Evolutionary conservation across 1,139 yeast species (phyloP), one percentile per base, ranked within the genome.

Genomic region (Petasospora rhodanensis): DNA sequence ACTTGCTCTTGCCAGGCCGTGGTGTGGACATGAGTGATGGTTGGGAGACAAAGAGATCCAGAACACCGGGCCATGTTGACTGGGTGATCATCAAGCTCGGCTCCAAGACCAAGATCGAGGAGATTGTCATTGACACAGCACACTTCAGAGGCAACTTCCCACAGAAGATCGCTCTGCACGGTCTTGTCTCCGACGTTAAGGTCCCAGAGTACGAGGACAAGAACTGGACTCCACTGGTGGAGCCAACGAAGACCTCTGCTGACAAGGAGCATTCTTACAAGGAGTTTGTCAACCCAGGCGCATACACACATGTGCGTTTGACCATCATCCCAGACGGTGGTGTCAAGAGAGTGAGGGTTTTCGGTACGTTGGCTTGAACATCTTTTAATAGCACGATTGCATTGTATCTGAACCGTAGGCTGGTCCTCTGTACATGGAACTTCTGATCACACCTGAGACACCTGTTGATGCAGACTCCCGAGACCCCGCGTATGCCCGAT

Each of bases 11-110:
- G 38, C 96, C 96, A 4, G 97, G 97, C 9, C 75, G 96, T 43
- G 98, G 98, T 29, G 75, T 70, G 48, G 96, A 89, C 59, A 89
- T 91, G 97, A 78, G 94, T 29, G 96, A 91, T 54, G 98, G 98
- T 12, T 89, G 97, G 97, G 97, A 89, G 59, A 89, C 97, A n/a
- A 76, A 76, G 47, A 75, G 97, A 55, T 85, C 96, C 1, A 73
- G 97, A 57, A 70, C 64, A 14, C 73, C 79, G 4, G 89, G 85
- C 25, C 97, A 89, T 57, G 76, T 73, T 24, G 97, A 89, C 64
- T 89, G 96, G 96, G 95, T 76, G 3, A 70, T 84, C 32, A 71
- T 89, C 37, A 74, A 79, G 50, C 70, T 89, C 37, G 96, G 96
- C 14, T 74, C 80, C 18, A 61, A 66, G 17, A 63, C 82, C 7